Conservation (phyloP, 352 stramenopile genomes). For the Ophiocytium majus region DNA sequence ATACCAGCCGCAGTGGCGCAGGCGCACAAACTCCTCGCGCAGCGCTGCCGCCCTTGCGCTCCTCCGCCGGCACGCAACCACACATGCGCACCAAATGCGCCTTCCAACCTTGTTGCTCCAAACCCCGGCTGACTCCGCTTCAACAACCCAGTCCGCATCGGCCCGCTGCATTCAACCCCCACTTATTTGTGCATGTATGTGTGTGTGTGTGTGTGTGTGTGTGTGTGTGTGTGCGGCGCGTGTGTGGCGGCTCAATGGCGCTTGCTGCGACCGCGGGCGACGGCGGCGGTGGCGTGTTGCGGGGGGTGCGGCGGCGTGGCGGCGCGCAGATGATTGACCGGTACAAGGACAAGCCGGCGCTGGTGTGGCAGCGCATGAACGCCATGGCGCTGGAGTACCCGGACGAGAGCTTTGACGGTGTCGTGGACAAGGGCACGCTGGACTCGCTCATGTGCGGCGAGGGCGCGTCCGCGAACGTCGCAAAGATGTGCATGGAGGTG, state of each 20-base stretch:
- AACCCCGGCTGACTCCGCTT: too few species aligned
- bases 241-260: background rate
- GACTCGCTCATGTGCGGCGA: conserved; percentile 91
- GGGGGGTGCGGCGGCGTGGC: background rate
- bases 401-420: conserved; percentile 87
- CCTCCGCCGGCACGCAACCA: too few species aligned
- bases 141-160: too few species aligned
- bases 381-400: conserved; percentile 85
- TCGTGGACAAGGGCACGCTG: conserved; percentile 91
- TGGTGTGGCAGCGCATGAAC: conserved; percentile 93
- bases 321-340: conserved; percentile 13
- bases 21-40: too few species aligned
- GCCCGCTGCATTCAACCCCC: too few species aligned
- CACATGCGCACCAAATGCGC: too few species aligned
- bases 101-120: too few species aligned
- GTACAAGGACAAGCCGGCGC: conserved; percentile 73
- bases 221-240: too few species aligned
- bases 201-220: too few species aligned
- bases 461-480: conserved; percentile 86
- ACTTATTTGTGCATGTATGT: too few species aligned
- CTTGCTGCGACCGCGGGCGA: background rate
- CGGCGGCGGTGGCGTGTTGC: background rate
- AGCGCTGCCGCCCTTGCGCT: too few species aligned
- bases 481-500: conserved; percentile 91
- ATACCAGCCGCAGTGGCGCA: too few species aligned